Evolutionary conservation across 2,329 filamentous ascomycete genomes (phyloP).

Genomic region (Trichoderma sp.): DNA sequence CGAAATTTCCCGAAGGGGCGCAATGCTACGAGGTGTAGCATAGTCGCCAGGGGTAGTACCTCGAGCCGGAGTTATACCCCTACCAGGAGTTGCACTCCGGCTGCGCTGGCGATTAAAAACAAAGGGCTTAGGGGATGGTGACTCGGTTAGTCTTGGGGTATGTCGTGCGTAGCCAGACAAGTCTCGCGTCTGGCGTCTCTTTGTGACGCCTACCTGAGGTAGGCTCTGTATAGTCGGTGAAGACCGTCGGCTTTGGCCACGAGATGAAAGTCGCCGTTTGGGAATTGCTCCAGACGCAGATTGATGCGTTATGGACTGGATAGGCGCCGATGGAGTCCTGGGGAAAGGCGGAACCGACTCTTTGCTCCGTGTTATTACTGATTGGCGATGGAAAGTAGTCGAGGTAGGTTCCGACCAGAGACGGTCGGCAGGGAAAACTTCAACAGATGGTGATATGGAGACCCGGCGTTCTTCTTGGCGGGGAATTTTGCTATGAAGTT

Average conservation of each 20-base stretch:
- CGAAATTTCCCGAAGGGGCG: conserved; percentile 48
- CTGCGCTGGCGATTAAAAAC: conserved; percentile 36
- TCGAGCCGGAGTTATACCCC: conserved; percentile 49
- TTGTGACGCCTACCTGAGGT: conserved; percentile 40
- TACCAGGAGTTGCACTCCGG: conserved; percentile 47
- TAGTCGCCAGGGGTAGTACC: conserved; percentile 63
- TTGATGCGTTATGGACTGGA: conserved; percentile 39
- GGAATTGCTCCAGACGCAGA: conserved; percentile 41
- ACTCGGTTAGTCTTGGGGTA: conserved; percentile 59
- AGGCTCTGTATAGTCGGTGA: conserved; percentile 36
- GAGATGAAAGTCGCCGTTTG: conserved; percentile 51
- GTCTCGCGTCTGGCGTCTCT: conserved; percentile 54
- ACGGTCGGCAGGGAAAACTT: conserved; percentile 31
- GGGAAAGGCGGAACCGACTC: conserved; percentile 50
- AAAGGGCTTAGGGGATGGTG: conserved; percentile 46
- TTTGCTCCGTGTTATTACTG: conserved; percentile 44
- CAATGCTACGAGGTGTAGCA: conserved; percentile 72
- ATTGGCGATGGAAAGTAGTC: conserved; percentile 41
- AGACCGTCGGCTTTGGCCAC: conserved; percentile 39
- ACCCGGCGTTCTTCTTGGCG: conserved; percentile 45
- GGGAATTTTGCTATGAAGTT: conserved; percentile 47
- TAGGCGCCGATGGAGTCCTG: conserved; percentile 57
- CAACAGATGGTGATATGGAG: conserved; percentile 47
- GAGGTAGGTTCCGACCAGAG: conserved; percentile 35
- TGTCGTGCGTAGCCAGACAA: conserved; percentile 58